phyloP scores from a whole-genome alignment of 208 protist species.

The Trypanosoma cruzi region DNA sequence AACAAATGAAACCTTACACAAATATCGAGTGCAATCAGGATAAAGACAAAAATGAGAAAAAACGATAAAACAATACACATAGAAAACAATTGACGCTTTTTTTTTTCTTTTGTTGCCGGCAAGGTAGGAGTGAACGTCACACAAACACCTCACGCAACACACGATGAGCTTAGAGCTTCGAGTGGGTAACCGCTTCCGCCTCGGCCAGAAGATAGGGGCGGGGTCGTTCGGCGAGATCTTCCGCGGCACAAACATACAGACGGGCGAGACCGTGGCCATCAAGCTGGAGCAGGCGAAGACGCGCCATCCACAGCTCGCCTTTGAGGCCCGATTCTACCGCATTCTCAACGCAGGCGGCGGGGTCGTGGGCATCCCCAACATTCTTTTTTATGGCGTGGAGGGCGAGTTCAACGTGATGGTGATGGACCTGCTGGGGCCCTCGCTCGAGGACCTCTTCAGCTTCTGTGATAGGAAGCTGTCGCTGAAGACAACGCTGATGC shows the following conservation, averaged over 20 bases:
- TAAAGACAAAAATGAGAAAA: conserved; percentile 27
- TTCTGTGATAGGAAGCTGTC: conserved; percentile 88
- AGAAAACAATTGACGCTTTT: background rate
- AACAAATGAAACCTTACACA: background rate
- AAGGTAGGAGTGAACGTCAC: background rate
- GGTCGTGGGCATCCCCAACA: conserved; percentile 85
- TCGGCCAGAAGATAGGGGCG: conserved; percentile 98
- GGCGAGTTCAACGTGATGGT: conserved; percentile 95
- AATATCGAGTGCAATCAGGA: background rate
- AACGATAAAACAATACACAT: background rate
- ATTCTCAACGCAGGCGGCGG: conserved; percentile 78
- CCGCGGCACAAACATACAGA: conserved; percentile 91
- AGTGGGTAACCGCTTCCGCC: conserved; percentile 28
- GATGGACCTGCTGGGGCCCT: conserved; percentile 93
- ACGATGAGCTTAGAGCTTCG: background rate
- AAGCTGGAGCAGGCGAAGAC: conserved; percentile 92
- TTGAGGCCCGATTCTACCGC: conserved; percentile 90
- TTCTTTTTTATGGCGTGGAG: conserved; percentile 91
- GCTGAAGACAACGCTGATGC: conserved; percentile 93
- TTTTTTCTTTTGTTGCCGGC: background rate
- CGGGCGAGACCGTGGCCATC: conserved; percentile 88
- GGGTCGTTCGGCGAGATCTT: conserved; percentile 96
- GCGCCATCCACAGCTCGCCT: conserved; percentile 92
- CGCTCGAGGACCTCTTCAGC: conserved; percentile 93
- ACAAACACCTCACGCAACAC: background rate